phyloP scores from a whole-genome alignment of 2,329 filamentous ascomycete genomes.

The Talaromyces sp. region DNA sequence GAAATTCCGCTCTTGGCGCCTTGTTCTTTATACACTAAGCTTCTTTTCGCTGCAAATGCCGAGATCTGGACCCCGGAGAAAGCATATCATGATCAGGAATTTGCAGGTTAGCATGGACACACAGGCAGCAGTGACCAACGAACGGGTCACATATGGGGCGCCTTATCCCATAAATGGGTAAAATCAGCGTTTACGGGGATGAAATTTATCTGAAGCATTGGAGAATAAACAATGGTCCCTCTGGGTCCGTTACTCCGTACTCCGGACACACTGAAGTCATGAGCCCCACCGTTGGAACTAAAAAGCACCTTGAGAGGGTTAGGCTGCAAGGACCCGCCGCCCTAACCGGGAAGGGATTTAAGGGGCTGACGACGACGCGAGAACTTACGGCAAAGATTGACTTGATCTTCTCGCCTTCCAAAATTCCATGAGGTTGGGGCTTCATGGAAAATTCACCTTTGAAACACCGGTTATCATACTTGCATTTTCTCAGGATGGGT shows the following conservation, averaged over 20 bases:
- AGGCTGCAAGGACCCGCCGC: conserved; percentile 12
- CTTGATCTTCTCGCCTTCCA: neutral
- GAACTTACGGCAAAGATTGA: neutral
- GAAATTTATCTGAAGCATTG: neutral
- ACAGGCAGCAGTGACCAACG: neutral
- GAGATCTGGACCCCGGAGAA: neutral
- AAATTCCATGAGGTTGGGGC: neutral
- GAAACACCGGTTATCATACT: neutral
- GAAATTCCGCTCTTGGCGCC: conserved; percentile 9
- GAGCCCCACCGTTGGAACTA: conserved; percentile 10
- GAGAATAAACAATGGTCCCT: neutral
- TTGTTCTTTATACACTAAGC: neutral
- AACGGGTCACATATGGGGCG: conserved; percentile 4
- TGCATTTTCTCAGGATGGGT: neutral
- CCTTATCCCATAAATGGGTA: conserved; percentile 8
- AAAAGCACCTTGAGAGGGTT: conserved; percentile 11
- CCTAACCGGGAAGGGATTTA: neutral
- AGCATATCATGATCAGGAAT: neutral
- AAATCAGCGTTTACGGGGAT: conserved; percentile 1
- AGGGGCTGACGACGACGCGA: conserved; percentile 20
- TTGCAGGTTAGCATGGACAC: neutral
- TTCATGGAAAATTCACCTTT: neutral
- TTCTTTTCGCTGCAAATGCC: neutral
- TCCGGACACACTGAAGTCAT: conserved; percentile 12
- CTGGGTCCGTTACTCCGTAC: conserved; percentile 2